phyloP scores from a whole-genome alignment of 2,329 filamentous ascomycete genomes.

The Phymatotrichopsis omnivora region DNA sequence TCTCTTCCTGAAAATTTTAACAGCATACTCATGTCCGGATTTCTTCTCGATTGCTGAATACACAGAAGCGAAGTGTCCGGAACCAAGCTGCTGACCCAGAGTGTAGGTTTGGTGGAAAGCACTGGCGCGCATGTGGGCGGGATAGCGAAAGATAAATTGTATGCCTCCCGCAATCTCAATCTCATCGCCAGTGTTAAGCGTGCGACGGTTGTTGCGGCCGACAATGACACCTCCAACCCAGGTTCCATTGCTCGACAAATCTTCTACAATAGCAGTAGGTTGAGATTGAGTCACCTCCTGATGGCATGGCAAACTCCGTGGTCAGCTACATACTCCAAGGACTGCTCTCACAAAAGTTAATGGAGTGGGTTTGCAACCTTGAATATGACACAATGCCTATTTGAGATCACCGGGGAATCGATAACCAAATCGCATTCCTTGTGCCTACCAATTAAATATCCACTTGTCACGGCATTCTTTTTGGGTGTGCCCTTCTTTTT shows the following conservation, averaged over 20 bases:
- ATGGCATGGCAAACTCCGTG: conserved; percentile 43
- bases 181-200: conserved; percentile 82
- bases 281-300: conserved; percentile 46
- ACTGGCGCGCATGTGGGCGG: conserved; percentile 60
- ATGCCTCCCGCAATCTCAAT: conserved; percentile 77
- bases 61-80: conserved; percentile 90
- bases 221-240: conserved; percentile 89
- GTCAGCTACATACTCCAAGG: background rate
- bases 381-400: conserved; percentile 32
- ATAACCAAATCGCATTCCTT: conserved; percentile 59
- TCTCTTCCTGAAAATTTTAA: conserved; percentile 88
- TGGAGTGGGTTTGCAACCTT: conserved; percentile 22
- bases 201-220: conserved; percentile 81
- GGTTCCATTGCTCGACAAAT: conserved; percentile 91
- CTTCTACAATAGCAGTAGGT: conserved; percentile 68
- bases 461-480: conserved; percentile 57
- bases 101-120: conserved; percentile 80
- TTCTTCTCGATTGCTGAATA: conserved; percentile 82
- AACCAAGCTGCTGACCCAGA: conserved; percentile 61
- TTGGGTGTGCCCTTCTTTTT: conserved; percentile 50
- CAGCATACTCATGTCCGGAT: conserved; percentile 72
- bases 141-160: conserved; percentile 86
- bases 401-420: conserved; percentile 30
- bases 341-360: conserved; percentile 32
- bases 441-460: conserved; percentile 86